A percentile compares a stretch with the other conserved stretches of the same genome.
Evolutionary conservation across 164 flowering plant species (phyloP).

Genomic region (Chimonanthus praecox): DNA sequence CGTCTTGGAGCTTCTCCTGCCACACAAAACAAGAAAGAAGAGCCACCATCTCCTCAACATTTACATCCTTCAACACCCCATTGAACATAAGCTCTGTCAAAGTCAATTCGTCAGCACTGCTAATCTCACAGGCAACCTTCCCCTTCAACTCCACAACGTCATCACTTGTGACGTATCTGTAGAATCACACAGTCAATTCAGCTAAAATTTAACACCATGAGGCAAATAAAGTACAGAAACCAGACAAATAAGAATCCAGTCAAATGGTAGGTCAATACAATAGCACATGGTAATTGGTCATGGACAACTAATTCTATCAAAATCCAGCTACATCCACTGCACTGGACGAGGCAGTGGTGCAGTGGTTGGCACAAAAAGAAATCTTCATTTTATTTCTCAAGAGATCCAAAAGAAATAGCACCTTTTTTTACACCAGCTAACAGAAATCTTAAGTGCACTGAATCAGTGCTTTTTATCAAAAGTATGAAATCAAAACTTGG

Average conservation of each 20-base stretch:
- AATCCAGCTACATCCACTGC: not conserved
- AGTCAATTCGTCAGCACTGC: conserved; percentile 95
- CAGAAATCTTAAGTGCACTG: too few species aligned
- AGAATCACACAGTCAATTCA: conserved; percentile 4
- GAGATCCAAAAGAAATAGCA: too few species aligned
- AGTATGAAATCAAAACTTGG: too few species aligned
- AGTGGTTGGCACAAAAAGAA: too few species aligned
- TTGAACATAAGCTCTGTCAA: conserved; percentile 88
- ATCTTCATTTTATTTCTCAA: too few species aligned
- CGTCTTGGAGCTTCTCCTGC: conserved; percentile 93
- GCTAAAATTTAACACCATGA: not conserved
- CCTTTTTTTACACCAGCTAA: too few species aligned
- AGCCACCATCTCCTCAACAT: conserved; percentile 86
- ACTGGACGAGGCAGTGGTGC: too few species aligned
- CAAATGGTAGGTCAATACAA: not conserved
- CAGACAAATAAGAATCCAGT: not conserved
- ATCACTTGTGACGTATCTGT: conserved; percentile 78
- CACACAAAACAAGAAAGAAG: conserved; percentile 98
- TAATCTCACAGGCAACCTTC: conserved; percentile 94
- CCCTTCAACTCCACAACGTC: conserved; percentile 95
- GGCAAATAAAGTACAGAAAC: not conserved
- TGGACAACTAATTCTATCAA: not conserved
- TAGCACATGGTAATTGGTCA: not conserved
- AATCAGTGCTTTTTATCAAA: too few species aligned
- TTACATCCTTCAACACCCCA: conserved; percentile 79